These are phyloP conservation scores for Phytophthora litchii DNA, from an alignment of 352 stramenopile genomes.

Conservation along the genomic window DNA sequence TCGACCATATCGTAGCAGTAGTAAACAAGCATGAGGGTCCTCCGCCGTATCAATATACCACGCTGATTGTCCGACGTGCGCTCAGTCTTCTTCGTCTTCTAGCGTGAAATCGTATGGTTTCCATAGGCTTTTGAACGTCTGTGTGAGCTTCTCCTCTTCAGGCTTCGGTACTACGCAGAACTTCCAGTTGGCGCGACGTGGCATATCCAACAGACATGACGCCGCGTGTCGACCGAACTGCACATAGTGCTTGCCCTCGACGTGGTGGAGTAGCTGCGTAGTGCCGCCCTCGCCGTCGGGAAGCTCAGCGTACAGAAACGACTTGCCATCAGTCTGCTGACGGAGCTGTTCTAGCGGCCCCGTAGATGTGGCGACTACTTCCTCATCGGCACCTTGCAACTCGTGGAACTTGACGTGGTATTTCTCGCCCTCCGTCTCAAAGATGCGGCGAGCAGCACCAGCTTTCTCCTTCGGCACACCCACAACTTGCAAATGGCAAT, in stretches of 20 bases:
- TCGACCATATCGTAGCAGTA: constrained; percentile 36
- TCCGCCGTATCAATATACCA: constrained; percentile 35
- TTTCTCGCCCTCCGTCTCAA: constrained; percentile 70
- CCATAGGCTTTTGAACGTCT: constrained; percentile 69
- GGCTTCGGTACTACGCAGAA: constrained; percentile 79
- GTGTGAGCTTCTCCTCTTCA: constrained; percentile 71
- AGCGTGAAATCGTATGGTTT: constrained; percentile 79
- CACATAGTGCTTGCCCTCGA: constrained; percentile 84
- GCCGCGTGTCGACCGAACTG: constrained; percentile 80
- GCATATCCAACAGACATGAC: constrained; percentile 64
- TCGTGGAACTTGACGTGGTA: constrained; percentile 76
- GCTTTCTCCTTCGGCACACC: constrained; percentile 61
- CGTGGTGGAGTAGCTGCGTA: constrained; percentile 58
- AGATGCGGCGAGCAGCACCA: constrained; percentile 43
- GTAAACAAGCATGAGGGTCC: constrained; percentile 16
- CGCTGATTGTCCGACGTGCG: constrained; percentile 6
- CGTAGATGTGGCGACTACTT: constrained; percentile 18
- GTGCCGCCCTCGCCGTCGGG: constrained; percentile 48
- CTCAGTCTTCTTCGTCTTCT: constrained; percentile 29
- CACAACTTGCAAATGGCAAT: constrained; percentile 80
- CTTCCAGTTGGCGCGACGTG: constrained; percentile 81
- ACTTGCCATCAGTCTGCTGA: constrained; percentile 43
- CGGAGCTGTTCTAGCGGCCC: constrained; percentile 43
- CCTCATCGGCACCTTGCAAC: constrained; percentile 30
- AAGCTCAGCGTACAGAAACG: constrained; percentile 74